These are phyloP conservation scores for Claviceps capensis DNA, from an alignment of 2,329 filamentous ascomycete genomes.

Conservation along the genomic window DNA sequence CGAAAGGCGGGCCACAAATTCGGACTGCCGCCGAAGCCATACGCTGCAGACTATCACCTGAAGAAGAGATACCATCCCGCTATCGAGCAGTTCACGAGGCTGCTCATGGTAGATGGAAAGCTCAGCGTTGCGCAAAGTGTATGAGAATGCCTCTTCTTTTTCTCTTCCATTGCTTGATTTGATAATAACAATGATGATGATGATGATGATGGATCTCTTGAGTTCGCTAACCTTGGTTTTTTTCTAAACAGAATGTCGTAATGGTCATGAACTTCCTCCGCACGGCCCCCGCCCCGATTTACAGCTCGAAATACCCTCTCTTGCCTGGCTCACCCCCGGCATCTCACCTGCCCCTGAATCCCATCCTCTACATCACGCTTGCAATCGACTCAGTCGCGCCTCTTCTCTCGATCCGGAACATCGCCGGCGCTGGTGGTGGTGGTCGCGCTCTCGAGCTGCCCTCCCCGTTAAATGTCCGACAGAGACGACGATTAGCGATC, in stretches of 20 bases:
- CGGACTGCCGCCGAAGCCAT: constrained; percentile 51
- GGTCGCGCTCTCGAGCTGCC: constrained; percentile 75
- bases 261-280: constrained; percentile 73
- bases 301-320: constrained; percentile 57
- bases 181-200: neutral
- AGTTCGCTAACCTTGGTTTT: constrained; percentile 1
- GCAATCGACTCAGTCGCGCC: constrained; percentile 90
- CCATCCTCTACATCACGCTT: constrained; percentile 75
- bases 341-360: constrained; percentile 72
- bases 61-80: constrained; percentile 78
- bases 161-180: neutral
- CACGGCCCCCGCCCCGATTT: constrained; percentile 64
- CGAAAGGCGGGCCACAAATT: constrained; percentile 58
- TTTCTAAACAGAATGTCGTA: constrained; percentile 60
- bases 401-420: constrained; percentile 62
- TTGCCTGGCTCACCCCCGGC: constrained; percentile 66
- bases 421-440: constrained; percentile 72
- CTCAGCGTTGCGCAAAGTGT: constrained; percentile 81
- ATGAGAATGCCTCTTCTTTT: constrained; percentile 8
- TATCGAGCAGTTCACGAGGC: constrained; percentile 73
- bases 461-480: constrained; percentile 57
- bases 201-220: too few species aligned
- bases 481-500: constrained; percentile 66
- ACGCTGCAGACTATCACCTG: constrained; percentile 49
- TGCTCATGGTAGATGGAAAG: constrained; percentile 87